Evolutionary conservation across 108 stramenopile genomes (phyloP), one percentile per base, ranked within the genome.

Genomic region (Cyclotella cryptica): DNA sequence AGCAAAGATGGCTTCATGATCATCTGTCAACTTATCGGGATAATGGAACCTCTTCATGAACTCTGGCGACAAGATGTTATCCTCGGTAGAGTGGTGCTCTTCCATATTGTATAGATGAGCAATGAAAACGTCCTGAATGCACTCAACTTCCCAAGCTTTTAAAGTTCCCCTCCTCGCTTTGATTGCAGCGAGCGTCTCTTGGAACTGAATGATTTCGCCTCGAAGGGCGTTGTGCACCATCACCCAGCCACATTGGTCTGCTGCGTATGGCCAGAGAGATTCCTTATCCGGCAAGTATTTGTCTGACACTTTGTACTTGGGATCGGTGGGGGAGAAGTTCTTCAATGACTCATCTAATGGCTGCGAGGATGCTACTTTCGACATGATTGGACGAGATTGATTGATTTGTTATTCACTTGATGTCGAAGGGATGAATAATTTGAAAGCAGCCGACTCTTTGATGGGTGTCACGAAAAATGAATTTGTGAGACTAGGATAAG

Each of bases 211-310:
- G 63, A 84, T 63, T 69, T 84, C 83, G 11, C 44, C 66, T 14
- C 82, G 82, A 55, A 86, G 39, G 41, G 79, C 53, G 51, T 84
- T 83, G 82, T 86, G 86, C 13, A 78, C 73, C 57, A 74, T 78
- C 30, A 80, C 59, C 86, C 86, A 86, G 0, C 82, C 82, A 55
- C 72, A 74, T 39, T 80, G 65, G 35, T 84, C 71, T 1, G 42
- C 45, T 0, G 86, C 82, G 22, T 83, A 72, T 10, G 69, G 51
- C 86, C 86, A 86, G 18, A 47, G 62, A 39, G n/a, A 28, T 53
- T 66, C 75, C 74, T 86, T 86, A 64, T 86, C 75, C 0, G 86
- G 86, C 12, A 26, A 58, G 58, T 80, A 83, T 0, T 80, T 47
- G 14, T 63, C 51, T 22, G 35, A 39, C 12, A 79, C 39, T 73